phyloP scores from a whole-genome alignment of 2,329 filamentous ascomycete genomes.

The Fusarium tuaranense region DNA sequence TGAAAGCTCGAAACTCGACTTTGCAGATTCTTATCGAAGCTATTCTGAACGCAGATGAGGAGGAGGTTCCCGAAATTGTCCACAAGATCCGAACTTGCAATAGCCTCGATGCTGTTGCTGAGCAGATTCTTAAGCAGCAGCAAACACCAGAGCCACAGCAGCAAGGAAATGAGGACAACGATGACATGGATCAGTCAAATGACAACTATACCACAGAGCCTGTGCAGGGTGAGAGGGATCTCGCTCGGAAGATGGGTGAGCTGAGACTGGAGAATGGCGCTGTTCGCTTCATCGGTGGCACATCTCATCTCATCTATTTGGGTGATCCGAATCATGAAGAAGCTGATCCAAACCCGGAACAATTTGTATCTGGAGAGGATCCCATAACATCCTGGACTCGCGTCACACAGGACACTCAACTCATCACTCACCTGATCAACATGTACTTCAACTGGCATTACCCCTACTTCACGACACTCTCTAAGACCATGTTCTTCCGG shows the following conservation, averaged over 20 bases:
- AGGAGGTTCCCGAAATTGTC: constrained; percentile 86
- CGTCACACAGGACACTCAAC: constrained; percentile 81
- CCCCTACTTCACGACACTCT: constrained; percentile 92
- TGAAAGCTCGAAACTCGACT: constrained; percentile 88
- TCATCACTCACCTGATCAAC: constrained; percentile 89
- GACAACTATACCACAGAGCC: constrained; percentile 56
- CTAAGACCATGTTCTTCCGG: constrained; percentile 85
- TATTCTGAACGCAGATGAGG: constrained; percentile 90
- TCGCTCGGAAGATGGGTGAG: constrained; percentile 94
- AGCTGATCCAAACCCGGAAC: constrained; percentile 57
- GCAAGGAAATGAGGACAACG: constrained; percentile 56
- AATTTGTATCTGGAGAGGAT: constrained; percentile 68
- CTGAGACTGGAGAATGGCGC: constrained; percentile 87
- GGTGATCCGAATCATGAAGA: constrained; percentile 60
- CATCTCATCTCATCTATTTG: constrained; percentile 90
- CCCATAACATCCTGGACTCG: constrained; percentile 88
- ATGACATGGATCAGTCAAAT: constrained; percentile 53
- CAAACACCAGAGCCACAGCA: constrained; percentile 52
- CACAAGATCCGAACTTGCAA: constrained; percentile 89
- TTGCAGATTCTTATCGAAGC: constrained; percentile 93
- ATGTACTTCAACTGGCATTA: constrained; percentile 99
- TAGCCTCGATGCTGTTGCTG: constrained; percentile 67
- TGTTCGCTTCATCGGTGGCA: constrained; percentile 92
- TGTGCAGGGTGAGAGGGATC: constrained; percentile 76
- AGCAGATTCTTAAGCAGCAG: constrained; percentile 63